Conservation (phyloP, 306 rosid genomes). For the Begonia loranthoides region DNA sequence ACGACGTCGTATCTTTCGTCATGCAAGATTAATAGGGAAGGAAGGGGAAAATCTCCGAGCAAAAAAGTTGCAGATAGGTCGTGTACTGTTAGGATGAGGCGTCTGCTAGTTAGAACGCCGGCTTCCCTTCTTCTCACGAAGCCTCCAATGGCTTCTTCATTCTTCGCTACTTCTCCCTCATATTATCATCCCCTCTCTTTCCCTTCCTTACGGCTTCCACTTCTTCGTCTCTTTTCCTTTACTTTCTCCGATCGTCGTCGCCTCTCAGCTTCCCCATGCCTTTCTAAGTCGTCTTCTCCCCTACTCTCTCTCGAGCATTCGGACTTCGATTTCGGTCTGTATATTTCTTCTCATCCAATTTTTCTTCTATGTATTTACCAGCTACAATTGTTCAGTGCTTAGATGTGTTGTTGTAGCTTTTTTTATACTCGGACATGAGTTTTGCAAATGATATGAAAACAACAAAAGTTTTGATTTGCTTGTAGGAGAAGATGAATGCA, state of each 20-base stretch:
- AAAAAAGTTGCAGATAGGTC: too few species aligned
- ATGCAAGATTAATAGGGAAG: too few species aligned
- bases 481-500: slow-evolving; percentile 13
- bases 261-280: slow-evolving; percentile 23
- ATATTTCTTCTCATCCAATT: background rate
- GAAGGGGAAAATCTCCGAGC: too few species aligned
- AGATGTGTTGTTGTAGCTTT: too few species aligned
- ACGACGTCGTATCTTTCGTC: too few species aligned
- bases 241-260: slow-evolving; percentile 21
- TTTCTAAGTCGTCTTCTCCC: slow-evolving; percentile 9
- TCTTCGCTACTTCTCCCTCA: slow-evolving; percentile 7
- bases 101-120: slow-evolving; percentile 19
- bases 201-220: slow-evolving; percentile 9
- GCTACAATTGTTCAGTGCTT: too few species aligned
- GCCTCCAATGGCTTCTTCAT: slow-evolving; percentile 14
- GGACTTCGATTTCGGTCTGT: slow-evolving; percentile 26
- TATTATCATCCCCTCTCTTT: slow-evolving; percentile 13
- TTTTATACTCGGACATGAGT: too few species aligned
- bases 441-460: too few species aligned
- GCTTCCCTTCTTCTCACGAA: slow-evolving; percentile 9
- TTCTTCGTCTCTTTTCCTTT: slow-evolving; percentile 13
- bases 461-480: background rate
- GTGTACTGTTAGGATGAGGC: slow-evolving; percentile 32
- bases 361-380: background rate
- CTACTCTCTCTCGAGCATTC: slow-evolving; percentile 13